Percentiles rank a stretch among this genome's conserved stretches.
These are phyloP conservation scores for Ophiorrhiza pumila DNA, from an alignment of 257 asterid species.

Conservation along the genomic window DNA sequence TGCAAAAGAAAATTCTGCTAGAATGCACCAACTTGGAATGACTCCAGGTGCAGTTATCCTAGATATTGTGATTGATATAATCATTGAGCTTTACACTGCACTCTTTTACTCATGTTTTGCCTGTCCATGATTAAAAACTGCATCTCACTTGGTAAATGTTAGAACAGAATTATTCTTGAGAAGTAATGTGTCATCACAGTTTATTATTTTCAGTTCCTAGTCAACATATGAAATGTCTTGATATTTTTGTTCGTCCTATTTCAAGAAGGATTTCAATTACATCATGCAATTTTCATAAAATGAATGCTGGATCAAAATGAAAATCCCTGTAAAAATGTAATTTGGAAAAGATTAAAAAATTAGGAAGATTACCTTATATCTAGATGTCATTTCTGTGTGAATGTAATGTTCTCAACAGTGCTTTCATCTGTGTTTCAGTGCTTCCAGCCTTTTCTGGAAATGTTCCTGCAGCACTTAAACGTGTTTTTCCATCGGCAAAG, in stretches of 20 bases:
- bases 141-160: not conserved
- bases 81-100: not conserved
- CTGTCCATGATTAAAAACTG: not conserved
- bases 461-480: slow-evolving; percentile 73
- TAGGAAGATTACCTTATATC: not conserved
- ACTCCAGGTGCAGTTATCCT: slow-evolving; percentile 62
- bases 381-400: not conserved
- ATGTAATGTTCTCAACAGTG: slow-evolving; percentile 2
- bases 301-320: not conserved
- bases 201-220: not conserved
- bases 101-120: not conserved
- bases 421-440: slow-evolving; percentile 42
- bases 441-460: slow-evolving; percentile 94
- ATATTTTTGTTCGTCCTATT: not conserved
- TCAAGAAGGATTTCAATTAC: not conserved
- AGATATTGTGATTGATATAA: too few species aligned
- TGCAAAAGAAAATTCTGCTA: slow-evolving; percentile 74
- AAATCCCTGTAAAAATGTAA: not conserved
- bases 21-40: slow-evolving; percentile 81
- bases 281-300: not conserved
- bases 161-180: too few species aligned
- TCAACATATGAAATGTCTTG: not conserved
- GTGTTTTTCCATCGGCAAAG: slow-evolving; percentile 70
- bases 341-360: not conserved
- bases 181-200: not conserved